These are phyloP conservation scores for Fagopyrum esculentum DNA, from an alignment of 148 eudicot species.

Conservation along the genomic window DNA sequence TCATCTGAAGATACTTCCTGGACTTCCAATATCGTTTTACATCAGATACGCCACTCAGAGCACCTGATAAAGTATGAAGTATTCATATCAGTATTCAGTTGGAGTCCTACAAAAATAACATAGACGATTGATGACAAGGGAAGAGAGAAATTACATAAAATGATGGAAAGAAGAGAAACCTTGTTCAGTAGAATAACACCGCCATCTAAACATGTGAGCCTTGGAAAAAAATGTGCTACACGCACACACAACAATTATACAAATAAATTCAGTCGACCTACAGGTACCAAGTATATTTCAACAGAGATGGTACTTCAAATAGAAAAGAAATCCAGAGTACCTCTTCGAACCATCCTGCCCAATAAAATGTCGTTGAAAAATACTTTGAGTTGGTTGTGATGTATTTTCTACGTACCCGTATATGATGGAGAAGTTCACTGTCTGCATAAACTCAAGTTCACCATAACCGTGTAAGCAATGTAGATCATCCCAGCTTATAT, in stretches of 20 bases:
- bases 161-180: conserved; percentile 27
- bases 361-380: conserved; percentile 50
- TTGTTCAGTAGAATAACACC: conserved; percentile 62
- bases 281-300: neutral
- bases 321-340: conserved; percentile 27
- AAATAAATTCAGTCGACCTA: neutral
- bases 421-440: conserved; percentile 59
- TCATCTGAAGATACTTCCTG: conserved; percentile 54
- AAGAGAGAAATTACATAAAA: conserved; percentile 4
- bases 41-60: conserved; percentile 32
- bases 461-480: neutral
- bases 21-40: conserved; percentile 66
- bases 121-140: neutral
- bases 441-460: conserved; percentile 30
- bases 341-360: conserved; percentile 37
- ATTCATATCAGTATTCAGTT: neutral
- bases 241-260: neutral
- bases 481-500: neutral
- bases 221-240: conserved; percentile 64
- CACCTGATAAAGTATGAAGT: conserved; percentile 23
- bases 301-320: conserved; percentile 1
- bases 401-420: conserved; percentile 58
- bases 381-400: conserved; percentile 47
- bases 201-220: conserved; percentile 73
- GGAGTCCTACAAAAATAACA: neutral